These are phyloP conservation scores for Edaphochlamys debaryana DNA, from an alignment of 139 green algal species.

Conservation along the genomic window DNA sequence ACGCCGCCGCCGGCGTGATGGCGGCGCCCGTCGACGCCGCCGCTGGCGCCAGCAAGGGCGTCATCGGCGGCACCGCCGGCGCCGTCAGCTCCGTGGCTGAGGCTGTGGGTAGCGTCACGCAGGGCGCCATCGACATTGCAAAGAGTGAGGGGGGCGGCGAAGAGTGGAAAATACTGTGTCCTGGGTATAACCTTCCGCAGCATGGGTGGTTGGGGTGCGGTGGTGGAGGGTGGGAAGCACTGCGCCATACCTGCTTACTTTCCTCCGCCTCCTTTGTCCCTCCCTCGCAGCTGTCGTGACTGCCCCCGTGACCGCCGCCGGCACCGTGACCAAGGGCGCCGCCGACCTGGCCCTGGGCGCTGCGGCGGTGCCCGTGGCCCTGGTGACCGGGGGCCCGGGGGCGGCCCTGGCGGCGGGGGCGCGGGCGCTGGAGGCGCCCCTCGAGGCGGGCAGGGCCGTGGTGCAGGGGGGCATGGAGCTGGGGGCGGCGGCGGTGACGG, in stretches of 20 bases:
- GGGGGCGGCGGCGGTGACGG: constrained; percentile 12
- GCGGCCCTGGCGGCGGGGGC: constrained; percentile 31
- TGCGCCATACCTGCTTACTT: too few species aligned
- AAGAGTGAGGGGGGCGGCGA: neutral
- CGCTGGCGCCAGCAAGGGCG: neutral
- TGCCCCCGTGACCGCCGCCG: constrained; percentile 3
- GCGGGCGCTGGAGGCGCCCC: constrained; percentile 28
- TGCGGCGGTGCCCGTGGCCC: constrained; percentile 27
- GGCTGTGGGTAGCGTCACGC: neutral
- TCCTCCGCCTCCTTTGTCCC: neutral
- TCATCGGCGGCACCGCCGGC: neutral
- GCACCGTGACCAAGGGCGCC: constrained; percentile 26
- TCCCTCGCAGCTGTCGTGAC: constrained; percentile 9
- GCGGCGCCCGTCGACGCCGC: neutral
- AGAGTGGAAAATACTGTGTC: neutral
- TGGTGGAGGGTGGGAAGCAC: too few species aligned
- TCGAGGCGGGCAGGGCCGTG: constrained; percentile 13
- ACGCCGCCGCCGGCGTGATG: neutral
- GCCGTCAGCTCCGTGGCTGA: neutral
- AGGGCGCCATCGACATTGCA: neutral
- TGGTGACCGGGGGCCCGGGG: constrained; percentile 25
- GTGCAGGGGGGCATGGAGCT: constrained; percentile 21
- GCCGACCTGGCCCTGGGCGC: constrained; percentile 22
- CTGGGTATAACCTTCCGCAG: neutral
- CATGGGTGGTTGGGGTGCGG: too few species aligned